Percentiles rank a stretch among this genome's conserved stretches.
These are phyloP conservation scores for Asterochloris erici DNA, from an alignment of 139 green algal genomes.

Conservation along the genomic window DNA sequence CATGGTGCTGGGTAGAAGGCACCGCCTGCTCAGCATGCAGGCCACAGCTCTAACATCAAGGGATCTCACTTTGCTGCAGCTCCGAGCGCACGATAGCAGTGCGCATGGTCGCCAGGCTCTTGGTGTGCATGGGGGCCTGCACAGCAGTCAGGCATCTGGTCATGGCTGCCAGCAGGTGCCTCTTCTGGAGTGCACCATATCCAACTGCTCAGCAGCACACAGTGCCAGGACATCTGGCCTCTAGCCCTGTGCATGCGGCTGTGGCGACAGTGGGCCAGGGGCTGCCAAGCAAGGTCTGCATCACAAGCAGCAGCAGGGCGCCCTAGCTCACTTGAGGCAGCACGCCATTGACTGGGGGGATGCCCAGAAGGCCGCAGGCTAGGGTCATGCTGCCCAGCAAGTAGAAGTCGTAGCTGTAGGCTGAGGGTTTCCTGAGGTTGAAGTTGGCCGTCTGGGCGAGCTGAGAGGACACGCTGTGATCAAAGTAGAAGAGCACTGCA, in stretches of 20 bases:
- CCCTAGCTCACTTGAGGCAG: constrained; percentile 60
- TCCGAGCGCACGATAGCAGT: constrained; percentile 1
- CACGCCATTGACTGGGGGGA: constrained; percentile 87
- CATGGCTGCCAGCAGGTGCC: not conserved
- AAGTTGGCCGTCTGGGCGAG: constrained; percentile 65
- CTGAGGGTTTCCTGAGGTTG: constrained; percentile 53
- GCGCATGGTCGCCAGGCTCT: constrained; percentile 49
- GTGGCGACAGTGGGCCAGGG: not conserved
- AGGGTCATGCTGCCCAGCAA: constrained; percentile 70
- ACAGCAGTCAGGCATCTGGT: not conserved
- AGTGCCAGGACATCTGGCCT: not conserved
- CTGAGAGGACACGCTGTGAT: constrained; percentile 77
- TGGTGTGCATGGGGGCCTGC: constrained; percentile 78
- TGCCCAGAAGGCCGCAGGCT: constrained; percentile 67
- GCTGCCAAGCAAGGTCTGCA: not conserved
- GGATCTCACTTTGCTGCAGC: constrained; percentile 4
- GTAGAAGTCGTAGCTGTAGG: constrained; percentile 79
- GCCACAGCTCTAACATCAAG: too few relatives aligned
- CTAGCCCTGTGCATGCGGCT: not conserved
- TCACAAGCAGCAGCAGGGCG: not conserved
- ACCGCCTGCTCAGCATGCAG: too few relatives aligned
- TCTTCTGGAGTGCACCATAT: too few relatives aligned
- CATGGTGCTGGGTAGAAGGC: too few relatives aligned
- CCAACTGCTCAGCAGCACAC: too few relatives aligned
- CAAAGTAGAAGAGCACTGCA: constrained; percentile 85